Evolutionary conservation across 805 yeast species (phyloP).

Genomic region (Cyberlindnera japonica): DNA sequence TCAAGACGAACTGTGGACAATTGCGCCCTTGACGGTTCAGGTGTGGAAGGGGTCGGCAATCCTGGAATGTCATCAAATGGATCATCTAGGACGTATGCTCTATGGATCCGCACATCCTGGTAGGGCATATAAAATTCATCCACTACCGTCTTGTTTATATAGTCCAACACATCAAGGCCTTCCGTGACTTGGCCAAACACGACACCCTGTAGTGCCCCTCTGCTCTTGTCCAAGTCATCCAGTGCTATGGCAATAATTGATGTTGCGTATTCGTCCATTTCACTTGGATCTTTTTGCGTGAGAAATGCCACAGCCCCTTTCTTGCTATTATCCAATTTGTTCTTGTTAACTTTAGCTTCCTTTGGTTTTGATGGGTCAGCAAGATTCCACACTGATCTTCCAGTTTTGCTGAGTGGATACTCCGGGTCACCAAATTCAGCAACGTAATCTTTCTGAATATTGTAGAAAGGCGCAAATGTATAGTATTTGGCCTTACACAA

Average conservation of each 20-base stretch:
- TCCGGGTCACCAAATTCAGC: slow-evolving; percentile 48
- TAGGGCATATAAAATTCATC: slow-evolving; percentile 42
- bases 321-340: slow-evolving; percentile 24
- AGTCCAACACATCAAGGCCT: slow-evolving; percentile 44
- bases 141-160: slow-evolving; percentile 36
- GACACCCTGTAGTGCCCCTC: slow-evolving; percentile 15
- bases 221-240: slow-evolving; percentile 25
- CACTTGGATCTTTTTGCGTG: slow-evolving; percentile 9
- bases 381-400: slow-evolving; percentile 32
- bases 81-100: slow-evolving; percentile 48
- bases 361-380: slow-evolving; percentile 17
- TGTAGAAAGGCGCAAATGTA: slow-evolving; percentile 47
- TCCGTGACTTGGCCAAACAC: slow-evolving; percentile 52
- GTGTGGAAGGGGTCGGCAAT: slow-evolving; percentile 28
- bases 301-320: slow-evolving; percentile 36
- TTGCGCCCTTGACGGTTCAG: slow-evolving; percentile 35
- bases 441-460: slow-evolving; percentile 36
- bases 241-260: slow-evolving; percentile 38
- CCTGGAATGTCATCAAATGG: slow-evolving; percentile 42
- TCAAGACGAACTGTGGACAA: slow-evolving; percentile 31
- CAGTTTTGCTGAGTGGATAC: slow-evolving; percentile 36
- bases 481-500: slow-evolving; percentile 50
- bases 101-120: slow-evolving; percentile 49
- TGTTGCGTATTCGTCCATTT: slow-evolving; percentile 23
- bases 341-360: slow-evolving; percentile 21